A percentile compares a stretch with the other conserved stretches of the same genome.
phyloP scores from a whole-genome alignment of 2,329 filamentous ascomycete species.

The Nothophoma quercina region DNA sequence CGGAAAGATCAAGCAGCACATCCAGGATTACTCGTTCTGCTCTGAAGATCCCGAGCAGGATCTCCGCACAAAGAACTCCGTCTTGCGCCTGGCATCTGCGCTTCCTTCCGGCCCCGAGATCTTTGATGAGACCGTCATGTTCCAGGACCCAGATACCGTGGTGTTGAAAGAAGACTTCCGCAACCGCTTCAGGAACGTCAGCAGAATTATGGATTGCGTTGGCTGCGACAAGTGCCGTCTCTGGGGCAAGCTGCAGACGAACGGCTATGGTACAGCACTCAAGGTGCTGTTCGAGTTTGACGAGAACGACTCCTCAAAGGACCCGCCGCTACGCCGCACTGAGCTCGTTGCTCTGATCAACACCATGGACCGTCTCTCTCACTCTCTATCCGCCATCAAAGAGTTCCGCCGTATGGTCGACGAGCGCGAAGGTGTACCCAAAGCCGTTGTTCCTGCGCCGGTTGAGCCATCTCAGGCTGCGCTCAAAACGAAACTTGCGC shows the following conservation, averaged over 20 bases:
- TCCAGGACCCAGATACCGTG: constrained; percentile 74
- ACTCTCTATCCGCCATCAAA: constrained; percentile 77
- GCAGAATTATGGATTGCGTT: constrained; percentile 96
- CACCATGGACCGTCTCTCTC: constrained; percentile 85
- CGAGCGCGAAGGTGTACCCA: constrained; percentile 44
- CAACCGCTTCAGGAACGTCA: constrained; percentile 96
- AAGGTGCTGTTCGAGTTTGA: constrained; percentile 97
- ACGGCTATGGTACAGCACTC: constrained; percentile 90
- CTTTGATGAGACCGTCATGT: constrained; percentile 96
- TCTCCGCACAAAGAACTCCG: constrained; percentile 77
- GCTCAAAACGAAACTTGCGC: constrained; percentile 41
- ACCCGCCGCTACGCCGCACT: constrained; percentile 80
- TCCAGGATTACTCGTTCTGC: constrained; percentile 89
- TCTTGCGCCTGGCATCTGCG: constrained; percentile 75
- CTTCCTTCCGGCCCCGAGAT: constrained; percentile 75
- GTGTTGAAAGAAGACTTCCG: constrained; percentile 96
- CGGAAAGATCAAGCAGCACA: constrained; percentile 84
- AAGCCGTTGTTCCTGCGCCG: constrained; percentile 22
- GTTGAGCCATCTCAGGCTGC: constrained; percentile 38
- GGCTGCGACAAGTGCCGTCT: constrained; percentile 98
- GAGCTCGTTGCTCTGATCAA: constrained; percentile 96
- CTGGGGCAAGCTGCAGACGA: constrained; percentile 96
- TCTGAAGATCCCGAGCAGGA: constrained; percentile 85
- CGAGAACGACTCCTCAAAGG: constrained; percentile 66
- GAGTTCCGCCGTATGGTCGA: constrained; percentile 70